These are phyloP conservation scores for Polygonum aviculare DNA, from an alignment of 148 eudicot genomes.

Conservation along the genomic window DNA sequence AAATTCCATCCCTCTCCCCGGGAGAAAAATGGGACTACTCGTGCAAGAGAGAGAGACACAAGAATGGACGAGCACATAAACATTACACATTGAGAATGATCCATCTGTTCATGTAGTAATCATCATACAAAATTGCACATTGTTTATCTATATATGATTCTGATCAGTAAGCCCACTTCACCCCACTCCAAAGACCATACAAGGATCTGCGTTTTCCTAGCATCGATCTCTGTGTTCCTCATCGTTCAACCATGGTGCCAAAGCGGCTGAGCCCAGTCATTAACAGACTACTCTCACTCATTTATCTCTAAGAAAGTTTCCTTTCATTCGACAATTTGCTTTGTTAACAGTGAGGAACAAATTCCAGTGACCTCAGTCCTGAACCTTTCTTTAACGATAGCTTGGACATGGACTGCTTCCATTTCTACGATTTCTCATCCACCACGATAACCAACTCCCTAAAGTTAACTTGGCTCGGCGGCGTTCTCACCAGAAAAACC, in stretches of 20 bases:
- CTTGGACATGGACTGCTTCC: conserved; percentile 14
- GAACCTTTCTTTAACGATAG: background rate
- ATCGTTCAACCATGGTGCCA: background rate
- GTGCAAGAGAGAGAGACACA: conserved; percentile 7
- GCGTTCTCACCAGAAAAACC: conserved; percentile 33
- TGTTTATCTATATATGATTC: background rate
- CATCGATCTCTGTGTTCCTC: background rate
- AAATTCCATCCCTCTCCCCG: background rate
- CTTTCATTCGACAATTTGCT: background rate
- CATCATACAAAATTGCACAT: background rate
- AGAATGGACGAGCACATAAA: background rate
- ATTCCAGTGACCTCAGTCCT: too few relatives aligned
- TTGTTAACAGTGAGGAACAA: too few relatives aligned
- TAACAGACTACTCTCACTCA: background rate
- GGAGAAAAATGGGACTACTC: background rate
- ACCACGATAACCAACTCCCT: conserved; percentile 34
- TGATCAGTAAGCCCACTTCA: background rate
- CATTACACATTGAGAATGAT: background rate
- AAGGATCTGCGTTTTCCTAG: background rate
- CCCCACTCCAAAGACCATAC: background rate
- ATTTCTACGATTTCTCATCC: conserved; percentile 13
- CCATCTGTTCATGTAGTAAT: background rate
- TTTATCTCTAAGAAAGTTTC: background rate
- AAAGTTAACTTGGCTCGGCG: conserved; percentile 37
- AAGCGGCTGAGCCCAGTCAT: background rate